Evolutionary conservation across 805 yeast species (phyloP).

Genomic region (Sugiyamaella marilandica): DNA sequence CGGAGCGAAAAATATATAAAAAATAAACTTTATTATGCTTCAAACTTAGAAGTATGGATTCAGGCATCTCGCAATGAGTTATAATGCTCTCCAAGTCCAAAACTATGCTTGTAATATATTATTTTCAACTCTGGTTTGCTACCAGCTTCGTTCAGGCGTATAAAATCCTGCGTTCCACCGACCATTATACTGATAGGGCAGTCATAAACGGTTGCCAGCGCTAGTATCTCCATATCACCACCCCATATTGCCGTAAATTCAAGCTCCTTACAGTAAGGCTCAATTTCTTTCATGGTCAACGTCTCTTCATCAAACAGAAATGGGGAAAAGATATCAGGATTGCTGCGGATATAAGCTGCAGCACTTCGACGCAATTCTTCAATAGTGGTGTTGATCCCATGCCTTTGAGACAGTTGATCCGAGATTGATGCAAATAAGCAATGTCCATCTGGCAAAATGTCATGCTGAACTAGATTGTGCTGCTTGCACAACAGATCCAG

Average conservation of each 20-base stretch:
- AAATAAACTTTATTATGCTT: background rate
- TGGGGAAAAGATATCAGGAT: conserved; percentile 72
- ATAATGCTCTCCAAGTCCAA: conserved; percentile 93
- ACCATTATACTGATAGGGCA: conserved; percentile 73
- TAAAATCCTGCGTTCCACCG: conserved; percentile 63
- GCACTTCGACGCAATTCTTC: conserved; percentile 59
- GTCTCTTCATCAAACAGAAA: conserved; percentile 78
- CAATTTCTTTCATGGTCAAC: conserved; percentile 56
- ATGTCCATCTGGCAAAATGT: conserved; percentile 88
- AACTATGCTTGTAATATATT: conserved; percentile 79
- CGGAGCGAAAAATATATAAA: too few species aligned
- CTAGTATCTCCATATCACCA: conserved; percentile 86
- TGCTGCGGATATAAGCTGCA: conserved; percentile 56
- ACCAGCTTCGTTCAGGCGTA: conserved; percentile 58
- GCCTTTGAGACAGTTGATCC: conserved; percentile 66
- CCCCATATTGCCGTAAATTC: conserved; percentile 92
- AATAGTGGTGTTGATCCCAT: conserved; percentile 36
- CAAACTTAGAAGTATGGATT: too few species aligned
- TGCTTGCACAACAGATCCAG: conserved; percentile 50
- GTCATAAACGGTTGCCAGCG: conserved; percentile 64
- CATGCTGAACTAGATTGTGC: conserved; percentile 50
- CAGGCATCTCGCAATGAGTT: conserved; percentile 52
- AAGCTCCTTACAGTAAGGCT: conserved; percentile 62
- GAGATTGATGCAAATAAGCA: conserved; percentile 83
- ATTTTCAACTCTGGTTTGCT: conserved; percentile 48